Evolutionary conservation across 352 stramenopile genomes (phyloP).

Genomic region (Paralagenidium karlingii): DNA sequence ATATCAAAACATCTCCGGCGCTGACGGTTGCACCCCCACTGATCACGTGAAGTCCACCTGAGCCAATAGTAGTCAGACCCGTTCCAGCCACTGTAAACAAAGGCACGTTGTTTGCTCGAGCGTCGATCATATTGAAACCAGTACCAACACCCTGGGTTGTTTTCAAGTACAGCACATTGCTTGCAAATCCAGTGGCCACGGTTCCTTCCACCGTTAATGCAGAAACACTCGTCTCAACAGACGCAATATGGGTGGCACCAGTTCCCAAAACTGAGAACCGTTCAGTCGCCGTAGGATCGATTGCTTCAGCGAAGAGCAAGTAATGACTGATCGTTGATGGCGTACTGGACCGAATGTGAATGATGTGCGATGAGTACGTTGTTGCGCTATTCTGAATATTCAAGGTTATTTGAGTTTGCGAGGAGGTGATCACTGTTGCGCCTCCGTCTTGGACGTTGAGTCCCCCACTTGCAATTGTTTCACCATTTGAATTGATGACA

Average conservation of each 20-base stretch:
- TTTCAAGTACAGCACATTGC: neutral
- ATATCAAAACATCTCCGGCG: slow-evolving; percentile 8
- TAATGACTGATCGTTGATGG: slow-evolving; percentile 3
- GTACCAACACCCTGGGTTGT: neutral
- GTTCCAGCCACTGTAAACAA: neutral
- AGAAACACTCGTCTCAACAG: slow-evolving; percentile 13
- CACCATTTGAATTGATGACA: slow-evolving; percentile 15
- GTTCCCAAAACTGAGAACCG: slow-evolving; percentile 17
- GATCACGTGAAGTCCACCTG: slow-evolving; percentile 5
- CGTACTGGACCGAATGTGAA: slow-evolving; percentile 12
- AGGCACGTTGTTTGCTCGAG: neutral
- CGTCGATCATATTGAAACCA: slow-evolving; percentile 6
- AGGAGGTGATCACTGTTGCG: slow-evolving; percentile 10
- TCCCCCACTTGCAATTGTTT: slow-evolving; percentile 17
- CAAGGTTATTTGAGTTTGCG: slow-evolving; percentile 7
- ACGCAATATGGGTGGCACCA: slow-evolving; percentile 18
- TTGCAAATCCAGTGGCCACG: neutral
- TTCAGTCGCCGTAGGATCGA: neutral
- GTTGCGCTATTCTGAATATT: slow-evolving; percentile 10
- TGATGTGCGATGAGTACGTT: slow-evolving; percentile 10
- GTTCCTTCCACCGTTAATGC: neutral
- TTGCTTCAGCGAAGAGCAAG: slow-evolving; percentile 10
- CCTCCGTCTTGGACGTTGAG: slow-evolving; percentile 23
- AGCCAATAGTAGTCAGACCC: slow-evolving; percentile 3
- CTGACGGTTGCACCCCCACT: slow-evolving; percentile 14